Conservation (phyloP, 106 monocot species). For the Dioscorea alata region DNA sequence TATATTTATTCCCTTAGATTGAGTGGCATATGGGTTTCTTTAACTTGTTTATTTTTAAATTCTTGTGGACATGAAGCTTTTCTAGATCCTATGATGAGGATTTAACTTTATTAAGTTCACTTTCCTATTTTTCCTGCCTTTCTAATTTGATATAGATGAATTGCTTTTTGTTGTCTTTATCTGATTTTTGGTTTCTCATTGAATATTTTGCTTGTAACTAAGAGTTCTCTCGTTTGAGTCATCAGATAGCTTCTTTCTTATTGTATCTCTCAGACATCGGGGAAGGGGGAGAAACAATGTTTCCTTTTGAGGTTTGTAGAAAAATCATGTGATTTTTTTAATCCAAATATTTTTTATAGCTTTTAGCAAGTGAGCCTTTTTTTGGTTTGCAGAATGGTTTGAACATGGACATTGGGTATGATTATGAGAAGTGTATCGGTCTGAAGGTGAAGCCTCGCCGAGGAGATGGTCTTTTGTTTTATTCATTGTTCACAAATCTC, state of each 20-base stretch:
- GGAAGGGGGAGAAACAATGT: slow-evolving; percentile 99
- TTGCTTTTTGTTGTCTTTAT: background rate
- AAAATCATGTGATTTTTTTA: background rate
- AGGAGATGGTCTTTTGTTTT: slow-evolving; percentile 92
- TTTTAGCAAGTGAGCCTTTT: background rate
- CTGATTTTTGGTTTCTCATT: background rate
- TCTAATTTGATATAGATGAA: too few species aligned
- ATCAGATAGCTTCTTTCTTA: slow-evolving; percentile 90
- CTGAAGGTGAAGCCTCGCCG: slow-evolving; percentile 81
- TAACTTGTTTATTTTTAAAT: too few species aligned
- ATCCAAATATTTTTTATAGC: background rate
- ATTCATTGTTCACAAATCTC: slow-evolving; percentile 70
- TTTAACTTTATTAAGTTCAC: too few species aligned
- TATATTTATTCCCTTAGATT: too few species aligned
- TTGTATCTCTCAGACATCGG: slow-evolving; percentile 89
- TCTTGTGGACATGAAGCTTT: too few species aligned
- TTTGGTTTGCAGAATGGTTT: slow-evolving; percentile 57
- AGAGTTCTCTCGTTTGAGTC: background rate
- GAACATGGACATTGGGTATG: slow-evolving; percentile 81
- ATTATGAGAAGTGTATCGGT: slow-evolving; percentile 81
- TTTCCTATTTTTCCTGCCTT: background rate
- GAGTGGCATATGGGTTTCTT: too few species aligned
- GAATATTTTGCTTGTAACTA: background rate
- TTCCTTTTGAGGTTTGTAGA: slow-evolving; percentile 73
- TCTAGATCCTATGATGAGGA: too few species aligned